Base-by-base conservation (phyloP, 495 filamentous ascomycete genomes). In the Penicillium argentinense region DNA sequence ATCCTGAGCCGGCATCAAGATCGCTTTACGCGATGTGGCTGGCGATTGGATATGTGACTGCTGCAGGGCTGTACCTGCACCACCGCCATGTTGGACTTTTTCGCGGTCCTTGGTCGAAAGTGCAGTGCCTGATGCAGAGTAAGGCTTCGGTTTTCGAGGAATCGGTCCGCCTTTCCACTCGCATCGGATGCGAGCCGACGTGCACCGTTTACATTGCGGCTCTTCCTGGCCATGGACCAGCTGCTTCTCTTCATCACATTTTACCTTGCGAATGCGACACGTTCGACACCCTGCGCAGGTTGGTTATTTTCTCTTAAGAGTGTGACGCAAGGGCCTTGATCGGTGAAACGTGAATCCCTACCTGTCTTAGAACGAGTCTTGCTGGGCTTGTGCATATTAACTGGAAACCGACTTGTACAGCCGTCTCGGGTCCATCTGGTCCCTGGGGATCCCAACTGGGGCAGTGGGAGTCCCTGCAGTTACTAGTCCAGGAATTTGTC, bases 231-330 rank as follows among this genome's bases (percentile, higher is more conserved):
- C 52, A 13, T 43, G 37, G 8, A 54, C 45, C 3, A 9, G 17
- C 2, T 60, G 34, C 43, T 67, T 71, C 19, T 63, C 62, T 36
- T 69, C 62, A 28, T 66, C 67, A 27, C 62, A 71, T 56, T 65
- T 67, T 13, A 64, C 57, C 49, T 65, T 64, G 39, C 64, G 62
- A 25, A 63, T 60, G 14, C 60, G 53, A 54, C 68, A 71, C 27
- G 68, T 67, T 19, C 62, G 62, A 42, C 63, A 68, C 13, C 62
- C 63, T 59, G 39, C 21, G 18, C 39, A 19, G n/a, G n/a, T n/a
- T n/a, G n/a, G n/a, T n/a, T n/a, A n/a, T n/a, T n/a, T n/a, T n/a
- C n/a, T n/a, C n/a, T n/a, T n/a, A n/a, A n/a, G n/a, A n/a, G n/a
- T n/a, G n/a, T n/a, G 26, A 29, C 9, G 25, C 22, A 6, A 25